Base-by-base conservation (phyloP, 2,329 filamentous ascomycete species). In the Diaporthe longicolla region DNA sequence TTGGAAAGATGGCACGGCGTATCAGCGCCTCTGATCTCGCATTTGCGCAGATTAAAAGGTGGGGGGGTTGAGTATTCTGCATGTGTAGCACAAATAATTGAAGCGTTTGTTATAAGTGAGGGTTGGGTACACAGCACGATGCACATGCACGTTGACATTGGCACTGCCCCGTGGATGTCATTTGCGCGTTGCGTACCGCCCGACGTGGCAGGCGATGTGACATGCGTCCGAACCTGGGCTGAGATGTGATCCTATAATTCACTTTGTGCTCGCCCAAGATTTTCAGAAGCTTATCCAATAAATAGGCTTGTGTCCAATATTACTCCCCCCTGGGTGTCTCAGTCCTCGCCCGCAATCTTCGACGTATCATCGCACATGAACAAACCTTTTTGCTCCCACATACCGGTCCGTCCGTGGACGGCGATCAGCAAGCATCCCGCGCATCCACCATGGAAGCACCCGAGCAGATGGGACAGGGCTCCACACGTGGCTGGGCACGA, bases 401-500 rank as follows among this genome's bases (percentile, higher is more conserved):
- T 52, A 24, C 48, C 48, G n/a, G n/a, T 79, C 84, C 52, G 80
- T 82, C 19, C 19, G 45, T n/a, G 45, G 50, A 88, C 79, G 2
- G 86, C 87, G 6, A 87, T 87, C 75, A 88, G 45, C 40, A 19
- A 19, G 29, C 29, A 32, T 32, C 29, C 15, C 40, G 13, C 40
- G 45, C 45, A 48, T 11, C 80, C 58, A 89, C 80, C 8, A 78
- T 74, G 19, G 78, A 79, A 26, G 76, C 78, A 43, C 21, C 29
- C 71, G 82, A 81, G 77, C 87, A 89, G 87, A 89, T 89, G 26
- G 86, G 87, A 74, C 88, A 89, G 2, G 87, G 87, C 78, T 89
- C 88, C 32, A 87, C 88, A 89, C 15, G 87, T 89, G 40, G 40
- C 40, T 43, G 40, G 29, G 84, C 86, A 61, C 88, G 85, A n/a